A percentile compares a stretch with the other conserved stretches of the same genome.
Conservation (phyloP, 768 basidiomycete genomes). For the Chlorophyllum brunneum region DNA sequence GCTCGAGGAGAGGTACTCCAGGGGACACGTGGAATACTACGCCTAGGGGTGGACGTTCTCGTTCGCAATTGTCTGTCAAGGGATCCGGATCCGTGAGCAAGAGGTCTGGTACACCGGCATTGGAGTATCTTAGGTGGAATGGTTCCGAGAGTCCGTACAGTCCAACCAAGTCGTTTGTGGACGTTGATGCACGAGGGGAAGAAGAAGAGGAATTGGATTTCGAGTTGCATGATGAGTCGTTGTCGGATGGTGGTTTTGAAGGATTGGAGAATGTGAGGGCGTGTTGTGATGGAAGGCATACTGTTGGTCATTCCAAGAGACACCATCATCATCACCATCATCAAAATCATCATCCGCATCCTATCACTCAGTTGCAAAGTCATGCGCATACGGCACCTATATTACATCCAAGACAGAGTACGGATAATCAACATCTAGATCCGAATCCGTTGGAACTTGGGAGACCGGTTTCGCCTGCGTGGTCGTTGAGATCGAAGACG, state of each 20-base stretch:
- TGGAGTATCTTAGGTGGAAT: constrained; percentile 84
- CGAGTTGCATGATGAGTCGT: constrained; percentile 72
- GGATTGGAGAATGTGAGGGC: constrained; percentile 94
- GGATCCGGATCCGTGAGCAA: constrained; percentile 81
- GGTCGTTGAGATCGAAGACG: constrained; percentile 80
- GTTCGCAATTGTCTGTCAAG: constrained; percentile 70
- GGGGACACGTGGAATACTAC: constrained; percentile 72
- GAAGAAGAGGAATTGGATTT: constrained; percentile 65
- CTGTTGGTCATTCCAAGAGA: constrained; percentile 63
- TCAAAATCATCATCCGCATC: constrained; percentile 36
- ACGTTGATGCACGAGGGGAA: constrained; percentile 34
- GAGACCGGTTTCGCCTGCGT: constrained; percentile 76
- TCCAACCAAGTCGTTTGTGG: constrained; percentile 66
- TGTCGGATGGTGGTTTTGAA: constrained; percentile 81
- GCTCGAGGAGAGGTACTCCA: constrained; percentile 52
- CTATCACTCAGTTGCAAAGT: constrained; percentile 15
- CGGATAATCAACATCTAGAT: constrained; percentile 48
- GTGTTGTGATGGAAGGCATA: constrained; percentile 85
- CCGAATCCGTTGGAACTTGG: constrained; percentile 40
- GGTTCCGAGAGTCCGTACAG: constrained; percentile 75
- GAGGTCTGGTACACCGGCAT: constrained; percentile 86
- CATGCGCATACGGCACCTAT: constrained; percentile 20
- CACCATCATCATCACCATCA: constrained; percentile 61
- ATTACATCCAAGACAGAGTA: constrained; percentile 32
- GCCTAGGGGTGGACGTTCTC: constrained; percentile 72